A percentile compares a stretch with the other conserved stretches of the same genome.
Evolutionary conservation across 495 filamentous ascomycete species (phyloP).

Genomic region (Thermochaetoides thermophila): DNA sequence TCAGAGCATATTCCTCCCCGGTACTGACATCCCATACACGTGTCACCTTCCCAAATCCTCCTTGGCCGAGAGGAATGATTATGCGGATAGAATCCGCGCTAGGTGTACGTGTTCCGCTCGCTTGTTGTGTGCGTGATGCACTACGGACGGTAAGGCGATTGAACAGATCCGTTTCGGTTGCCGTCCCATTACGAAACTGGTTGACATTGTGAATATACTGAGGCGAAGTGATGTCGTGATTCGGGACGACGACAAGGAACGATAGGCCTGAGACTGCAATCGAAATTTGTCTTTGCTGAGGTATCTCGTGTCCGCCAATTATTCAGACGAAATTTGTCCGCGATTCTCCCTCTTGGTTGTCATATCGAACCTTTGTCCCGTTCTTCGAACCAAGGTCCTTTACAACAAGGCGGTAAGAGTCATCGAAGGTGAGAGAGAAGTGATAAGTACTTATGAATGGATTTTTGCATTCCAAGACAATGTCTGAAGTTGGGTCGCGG

Average conservation of each 20-base stretch:
- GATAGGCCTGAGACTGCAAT: too few relatives aligned
- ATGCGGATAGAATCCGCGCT: too few relatives aligned
- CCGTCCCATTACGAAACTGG: too few relatives aligned
- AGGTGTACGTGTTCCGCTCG: constrained; percentile 1
- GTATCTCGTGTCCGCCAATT: constrained; percentile 1
- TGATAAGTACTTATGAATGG: not conserved
- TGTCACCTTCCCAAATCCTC: not conserved
- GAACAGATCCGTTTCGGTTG: too few relatives aligned
- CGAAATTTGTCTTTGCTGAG: too few relatives aligned
- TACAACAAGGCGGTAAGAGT: constrained; percentile 2
- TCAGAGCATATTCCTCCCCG: not conserved
- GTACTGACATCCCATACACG: constrained; percentile 1
- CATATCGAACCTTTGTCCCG: constrained; percentile 5
- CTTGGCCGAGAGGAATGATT: not conserved
- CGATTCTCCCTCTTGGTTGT: constrained; percentile 1
- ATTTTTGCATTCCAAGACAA: not conserved
- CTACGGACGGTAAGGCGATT: too few relatives aligned
- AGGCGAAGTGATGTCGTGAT: not conserved
- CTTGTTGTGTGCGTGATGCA: too few relatives aligned
- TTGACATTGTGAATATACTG: constrained; percentile 1
- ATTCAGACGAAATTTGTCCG: constrained; percentile 6
- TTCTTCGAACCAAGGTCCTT: constrained; percentile 1
- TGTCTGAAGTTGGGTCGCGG: constrained; percentile 1
- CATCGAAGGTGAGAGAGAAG: constrained; percentile 6
- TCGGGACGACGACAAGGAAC: constrained; percentile 4